A percentile compares a stretch with the other conserved stretches of the same genome.
phyloP scores from a whole-genome alignment of 495 filamentous ascomycete genomes.

The Pyronema domesticum region DNA sequence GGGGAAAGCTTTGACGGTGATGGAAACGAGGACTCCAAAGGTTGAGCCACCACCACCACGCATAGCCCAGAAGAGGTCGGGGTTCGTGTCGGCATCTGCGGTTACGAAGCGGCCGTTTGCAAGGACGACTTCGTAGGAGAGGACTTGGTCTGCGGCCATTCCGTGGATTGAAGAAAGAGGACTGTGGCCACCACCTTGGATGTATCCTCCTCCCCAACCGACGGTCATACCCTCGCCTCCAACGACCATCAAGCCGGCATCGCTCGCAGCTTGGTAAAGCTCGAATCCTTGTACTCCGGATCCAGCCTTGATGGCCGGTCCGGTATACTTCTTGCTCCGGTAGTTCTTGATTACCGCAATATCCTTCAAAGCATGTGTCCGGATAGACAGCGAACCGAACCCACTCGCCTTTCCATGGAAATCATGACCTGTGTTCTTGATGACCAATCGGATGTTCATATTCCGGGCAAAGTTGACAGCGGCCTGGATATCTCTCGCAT shows the following conservation, averaged over 20 bases:
- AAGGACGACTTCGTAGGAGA: conserved; percentile 40
- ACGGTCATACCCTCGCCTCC: conserved; percentile 34
- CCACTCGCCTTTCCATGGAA: conserved; percentile 37
- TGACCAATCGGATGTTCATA: conserved; percentile 37
- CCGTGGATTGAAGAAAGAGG: conserved; percentile 36
- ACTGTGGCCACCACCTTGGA: conserved; percentile 44
- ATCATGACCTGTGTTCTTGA: conserved; percentile 60
- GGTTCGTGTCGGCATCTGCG: conserved; percentile 32
- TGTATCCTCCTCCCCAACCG: conserved; percentile 33
- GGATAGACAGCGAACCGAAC: conserved; percentile 38
- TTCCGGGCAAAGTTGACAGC: conserved; percentile 47
- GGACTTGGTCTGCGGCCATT: conserved; percentile 37
- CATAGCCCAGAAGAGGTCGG: conserved; percentile 51
- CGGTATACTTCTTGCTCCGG: conserved; percentile 25
- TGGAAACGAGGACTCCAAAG: conserved; percentile 36
- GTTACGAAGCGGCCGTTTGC: conserved; percentile 36
- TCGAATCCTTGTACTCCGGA: conserved; percentile 39
- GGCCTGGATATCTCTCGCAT: conserved; percentile 36
- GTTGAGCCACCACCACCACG: conserved; percentile 40
- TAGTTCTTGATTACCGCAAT: conserved; percentile 19
- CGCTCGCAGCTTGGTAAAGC: conserved; percentile 32
- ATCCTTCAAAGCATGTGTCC: conserved; percentile 44
- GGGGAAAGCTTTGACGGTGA: conserved; percentile 31
- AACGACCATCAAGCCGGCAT: conserved; percentile 33
- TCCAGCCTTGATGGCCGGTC: conserved; percentile 38